Base-by-base conservation (phyloP, 768 basidiomycete species). In the Mycena olivaceomarginata region DNA sequence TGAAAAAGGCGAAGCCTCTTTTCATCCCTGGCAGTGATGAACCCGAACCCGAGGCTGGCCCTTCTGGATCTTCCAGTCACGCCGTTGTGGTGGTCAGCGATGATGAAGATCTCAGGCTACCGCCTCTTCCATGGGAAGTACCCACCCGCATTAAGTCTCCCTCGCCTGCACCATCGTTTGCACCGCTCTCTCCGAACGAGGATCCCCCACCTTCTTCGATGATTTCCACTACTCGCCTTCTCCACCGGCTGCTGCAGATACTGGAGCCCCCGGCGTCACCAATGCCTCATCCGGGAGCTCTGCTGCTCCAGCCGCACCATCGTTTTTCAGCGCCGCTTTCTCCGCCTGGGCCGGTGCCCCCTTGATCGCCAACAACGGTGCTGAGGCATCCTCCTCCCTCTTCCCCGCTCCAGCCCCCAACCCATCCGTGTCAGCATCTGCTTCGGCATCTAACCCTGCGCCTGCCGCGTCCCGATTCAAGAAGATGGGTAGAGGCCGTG, bases 1-100 rank as follows among this genome's bases (percentile, higher is more conserved):
- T 66, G 1, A 65, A 53, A 20, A 43, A 15, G 31, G 31, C 31
- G 13, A 59, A 40, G 7, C 4, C 66, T 1, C 40, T 67, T 4
- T 57, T 62, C n/a, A 53, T 71, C n/a, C 40, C 75, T 56, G 10
- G 57, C 57, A 67, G 70, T 16, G 46, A 67, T 12, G 70, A 25
- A 2, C 22, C 39, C 5, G 69, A 60, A 39, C n/a, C 18, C 25
- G 69, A 60, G 31, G 31, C 31, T 31, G 31, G 31, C 31, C 31
- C 31, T 31, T 31, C 31, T 31, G 31, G 31, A 31, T 31, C 31
- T 31, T 31, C 31, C 31, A 31, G 31, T 31, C 1, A 31, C 31
- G 31, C 31, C 2, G 46, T 56, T 0, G 31, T 69, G 1, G 64
- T 67, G 0, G 41, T 67, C 56, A 71, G 66, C 16, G 64, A 71